phyloP scores from a whole-genome alignment of 306 rosid species.

The Quercus engelmannii region DNA sequence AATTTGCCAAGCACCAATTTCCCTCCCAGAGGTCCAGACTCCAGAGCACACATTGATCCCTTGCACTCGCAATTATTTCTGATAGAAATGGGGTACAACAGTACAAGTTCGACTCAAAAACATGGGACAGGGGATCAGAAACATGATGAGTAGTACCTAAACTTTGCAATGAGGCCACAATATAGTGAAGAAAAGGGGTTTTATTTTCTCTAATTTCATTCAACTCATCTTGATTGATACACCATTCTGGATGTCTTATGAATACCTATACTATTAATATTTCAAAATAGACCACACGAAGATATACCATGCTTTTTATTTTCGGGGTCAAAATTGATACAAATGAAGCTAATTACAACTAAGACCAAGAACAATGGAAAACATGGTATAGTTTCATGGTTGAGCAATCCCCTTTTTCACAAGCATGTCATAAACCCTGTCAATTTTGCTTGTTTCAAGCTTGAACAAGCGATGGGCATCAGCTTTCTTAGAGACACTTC shows the following conservation, averaged over 20 bases:
- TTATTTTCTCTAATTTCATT: not conserved
- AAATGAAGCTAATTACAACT: conserved; percentile 15
- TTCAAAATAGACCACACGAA: not conserved
- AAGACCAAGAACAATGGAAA: not conserved
- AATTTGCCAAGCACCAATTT: no score
- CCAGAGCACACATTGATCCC: no score
- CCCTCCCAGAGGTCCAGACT: no score
- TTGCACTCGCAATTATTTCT: no score
- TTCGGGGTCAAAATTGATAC: conserved; percentile 12
- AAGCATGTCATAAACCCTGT: conserved; percentile 84
- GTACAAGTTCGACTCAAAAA: no score
- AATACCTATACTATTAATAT: not conserved
- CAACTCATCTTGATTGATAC: not conserved
- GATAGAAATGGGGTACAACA: no score
- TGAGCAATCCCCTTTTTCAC: conserved; percentile 75
- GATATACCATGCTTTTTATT: not conserved
- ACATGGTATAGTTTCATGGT: conserved; percentile 34
- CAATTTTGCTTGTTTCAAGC: conserved; percentile 63
- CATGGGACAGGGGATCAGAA: no score
- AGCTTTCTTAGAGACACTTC: conserved; percentile 50
- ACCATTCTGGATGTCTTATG: not conserved
- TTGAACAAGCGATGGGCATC: conserved; percentile 84
- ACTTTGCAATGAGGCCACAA: not conserved
- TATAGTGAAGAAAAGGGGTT: not conserved
- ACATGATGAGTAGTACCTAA: not conserved